These are phyloP conservation scores for Moricandia moricandioides DNA, from an alignment of 345 rosid species.

Conservation along the genomic window DNA sequence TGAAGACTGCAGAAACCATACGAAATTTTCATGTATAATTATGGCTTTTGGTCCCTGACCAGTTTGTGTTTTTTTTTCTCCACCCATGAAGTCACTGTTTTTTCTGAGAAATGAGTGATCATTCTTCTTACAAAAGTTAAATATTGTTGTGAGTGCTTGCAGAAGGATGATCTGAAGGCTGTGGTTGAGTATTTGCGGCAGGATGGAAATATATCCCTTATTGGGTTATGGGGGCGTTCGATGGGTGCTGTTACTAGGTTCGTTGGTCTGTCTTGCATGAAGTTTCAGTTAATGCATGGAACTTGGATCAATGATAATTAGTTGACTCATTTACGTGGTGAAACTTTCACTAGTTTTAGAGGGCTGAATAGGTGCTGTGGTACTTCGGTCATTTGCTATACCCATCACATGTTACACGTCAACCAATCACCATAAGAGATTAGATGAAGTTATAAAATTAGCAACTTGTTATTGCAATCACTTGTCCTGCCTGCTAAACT, in stretches of 20 bases:
- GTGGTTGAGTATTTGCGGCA: slow-evolving; percentile 80
- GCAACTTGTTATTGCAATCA: background rate
- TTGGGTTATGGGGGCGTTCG: slow-evolving; percentile 95
- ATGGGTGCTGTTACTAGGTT: slow-evolving; percentile 97
- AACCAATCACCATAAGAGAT: background rate
- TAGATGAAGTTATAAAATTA: background rate
- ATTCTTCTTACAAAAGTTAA: slow-evolving; percentile 11
- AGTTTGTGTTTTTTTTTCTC: background rate
- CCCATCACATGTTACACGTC: background rate
- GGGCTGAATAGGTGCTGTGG: background rate
- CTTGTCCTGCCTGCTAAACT: slow-evolving; percentile 10
- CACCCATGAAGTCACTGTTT: background rate
- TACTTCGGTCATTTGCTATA: background rate
- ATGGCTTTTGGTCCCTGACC: background rate
- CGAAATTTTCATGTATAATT: background rate
- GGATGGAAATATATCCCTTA: slow-evolving; percentile 86
- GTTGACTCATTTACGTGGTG: background rate
- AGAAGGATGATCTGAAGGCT: slow-evolving; percentile 85
- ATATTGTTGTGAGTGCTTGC: slow-evolving; percentile 35
- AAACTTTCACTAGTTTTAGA: background rate
- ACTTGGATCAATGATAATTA: no score
- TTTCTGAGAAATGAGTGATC: background rate
- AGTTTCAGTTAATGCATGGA: background rate
- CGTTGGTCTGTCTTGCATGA: slow-evolving; percentile 8
- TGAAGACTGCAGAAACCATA: background rate